These are phyloP conservation scores for Podospora conica DNA, from an alignment of 495 filamentous ascomycete genomes.

Conservation along the genomic window DNA sequence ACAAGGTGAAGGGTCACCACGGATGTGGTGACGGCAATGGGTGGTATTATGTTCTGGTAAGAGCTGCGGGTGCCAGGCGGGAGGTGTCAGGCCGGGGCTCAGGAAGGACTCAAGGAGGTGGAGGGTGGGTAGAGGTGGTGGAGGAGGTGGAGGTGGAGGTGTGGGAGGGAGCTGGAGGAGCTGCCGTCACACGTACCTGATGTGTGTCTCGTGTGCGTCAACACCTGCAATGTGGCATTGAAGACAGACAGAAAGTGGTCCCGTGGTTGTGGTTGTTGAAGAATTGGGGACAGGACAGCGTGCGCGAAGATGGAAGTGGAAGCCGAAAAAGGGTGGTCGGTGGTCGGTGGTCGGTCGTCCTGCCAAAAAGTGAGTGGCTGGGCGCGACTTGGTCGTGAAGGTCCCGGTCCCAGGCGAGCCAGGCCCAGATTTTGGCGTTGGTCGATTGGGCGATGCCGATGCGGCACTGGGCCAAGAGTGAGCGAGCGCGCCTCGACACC, in stretches of 20 bases:
- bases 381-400: neutral
- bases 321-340: constrained; percentile 26
- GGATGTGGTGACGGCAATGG: constrained; percentile 25
- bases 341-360: too few relatives aligned
- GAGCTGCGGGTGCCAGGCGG: neutral
- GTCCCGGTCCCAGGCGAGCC: neutral
- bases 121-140: constrained; percentile 9
- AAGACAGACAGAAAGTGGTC: too few relatives aligned
- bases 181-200: neutral
- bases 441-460: constrained; percentile 7
- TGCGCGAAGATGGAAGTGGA: neutral
- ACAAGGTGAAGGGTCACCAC: constrained; percentile 46
- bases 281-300: too few relatives aligned
- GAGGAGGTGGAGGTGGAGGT: too few relatives aligned
- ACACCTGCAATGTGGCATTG: neutral
- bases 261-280: too few relatives aligned
- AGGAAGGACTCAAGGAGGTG: too few relatives aligned
- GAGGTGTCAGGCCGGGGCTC: constrained; percentile 11
- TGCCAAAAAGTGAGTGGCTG: constrained; percentile 7
- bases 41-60: neutral
- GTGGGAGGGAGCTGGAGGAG: neutral
- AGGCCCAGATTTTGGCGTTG: neutral
- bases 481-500: neutral
- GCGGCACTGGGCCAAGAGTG: neutral
- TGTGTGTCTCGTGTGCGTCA: neutral